These are phyloP conservation scores for Macrotyloma uniflorum DNA, from an alignment of 306 rosid genomes.

Conservation along the genomic window DNA sequence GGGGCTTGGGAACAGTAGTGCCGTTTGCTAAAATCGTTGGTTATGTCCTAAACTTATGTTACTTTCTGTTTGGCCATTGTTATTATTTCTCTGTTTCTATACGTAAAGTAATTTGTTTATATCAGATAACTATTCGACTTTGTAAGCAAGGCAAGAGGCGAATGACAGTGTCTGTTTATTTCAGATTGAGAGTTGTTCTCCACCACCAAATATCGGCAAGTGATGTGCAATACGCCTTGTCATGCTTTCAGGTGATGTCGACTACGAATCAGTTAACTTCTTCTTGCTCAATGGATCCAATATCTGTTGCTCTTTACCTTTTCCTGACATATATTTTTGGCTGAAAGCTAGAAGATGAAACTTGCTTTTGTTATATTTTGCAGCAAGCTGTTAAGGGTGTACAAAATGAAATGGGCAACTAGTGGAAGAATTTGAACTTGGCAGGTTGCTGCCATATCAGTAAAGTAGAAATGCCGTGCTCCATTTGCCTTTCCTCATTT, in stretches of 20 bases:
- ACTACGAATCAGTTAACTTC: background rate
- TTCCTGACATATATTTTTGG: background rate
- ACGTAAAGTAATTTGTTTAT: background rate
- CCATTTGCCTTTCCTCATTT: slow-evolving; percentile 23
- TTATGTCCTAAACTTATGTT: background rate
- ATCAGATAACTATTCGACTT: background rate
- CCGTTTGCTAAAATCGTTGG: background rate
- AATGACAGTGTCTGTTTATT: slow-evolving; percentile 17
- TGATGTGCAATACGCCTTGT: slow-evolving; percentile 72
- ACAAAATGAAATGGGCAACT: slow-evolving; percentile 56
- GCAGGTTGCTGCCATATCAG: background rate
- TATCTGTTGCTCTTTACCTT: slow-evolving; percentile 8
- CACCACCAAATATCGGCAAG: slow-evolving; percentile 83
- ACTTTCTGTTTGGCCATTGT: background rate
- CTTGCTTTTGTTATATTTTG: slow-evolving; percentile 30
- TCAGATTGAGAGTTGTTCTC: slow-evolving; percentile 80
- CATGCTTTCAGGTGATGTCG: slow-evolving; percentile 80
- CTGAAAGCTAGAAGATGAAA: slow-evolving; percentile 5
- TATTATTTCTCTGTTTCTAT: background rate
- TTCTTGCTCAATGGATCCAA: background rate
- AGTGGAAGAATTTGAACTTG: slow-evolving; percentile 38
- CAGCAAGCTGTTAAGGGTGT: slow-evolving; percentile 62
- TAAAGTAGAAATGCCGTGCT: slow-evolving; percentile 7
- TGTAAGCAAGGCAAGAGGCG: slow-evolving; percentile 15
- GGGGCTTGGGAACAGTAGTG: background rate